Evolutionary conservation across 140 eudicot species (phyloP).

Genomic region (Senecio squalidus): DNA sequence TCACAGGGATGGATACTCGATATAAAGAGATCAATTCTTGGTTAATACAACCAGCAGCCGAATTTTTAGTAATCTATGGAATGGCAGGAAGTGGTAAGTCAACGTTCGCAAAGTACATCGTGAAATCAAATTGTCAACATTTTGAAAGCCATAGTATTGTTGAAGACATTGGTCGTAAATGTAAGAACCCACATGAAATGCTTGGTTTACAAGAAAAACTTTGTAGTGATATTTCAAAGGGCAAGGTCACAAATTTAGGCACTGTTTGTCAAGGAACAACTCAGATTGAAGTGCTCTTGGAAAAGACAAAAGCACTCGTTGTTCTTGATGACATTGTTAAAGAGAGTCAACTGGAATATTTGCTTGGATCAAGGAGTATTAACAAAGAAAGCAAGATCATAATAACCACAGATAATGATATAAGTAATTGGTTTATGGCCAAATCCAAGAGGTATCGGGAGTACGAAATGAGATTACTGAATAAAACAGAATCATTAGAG

Average conservation of each 20-base stretch:
- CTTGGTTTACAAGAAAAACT: neutral
- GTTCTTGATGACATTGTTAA: constrained; percentile 13
- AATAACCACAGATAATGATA: constrained; percentile 4
- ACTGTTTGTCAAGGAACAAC: constrained; percentile 3
- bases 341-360: constrained; percentile 1
- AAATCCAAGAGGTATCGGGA: neutral
- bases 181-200: neutral
- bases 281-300: neutral
- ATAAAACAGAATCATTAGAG: constrained; percentile 1
- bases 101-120: constrained; percentile 18
- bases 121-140: constrained; percentile 1
- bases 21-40: neutral
- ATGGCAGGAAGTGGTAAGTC: constrained; percentile 26
- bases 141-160: constrained; percentile 25
- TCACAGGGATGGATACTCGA: neutral
- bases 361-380: constrained; percentile 5
- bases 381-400: constrained; percentile 16
- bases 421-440: neutral
- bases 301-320: constrained; percentile 7
- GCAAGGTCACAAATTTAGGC: neutral
- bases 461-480: constrained; percentile 9
- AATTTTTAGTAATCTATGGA: constrained; percentile 5
- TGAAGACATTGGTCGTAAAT: constrained; percentile 12
- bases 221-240: neutral
- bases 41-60: neutral